Conservation (phyloP, 306 rosid species). For the Trifolium repens region DNA sequence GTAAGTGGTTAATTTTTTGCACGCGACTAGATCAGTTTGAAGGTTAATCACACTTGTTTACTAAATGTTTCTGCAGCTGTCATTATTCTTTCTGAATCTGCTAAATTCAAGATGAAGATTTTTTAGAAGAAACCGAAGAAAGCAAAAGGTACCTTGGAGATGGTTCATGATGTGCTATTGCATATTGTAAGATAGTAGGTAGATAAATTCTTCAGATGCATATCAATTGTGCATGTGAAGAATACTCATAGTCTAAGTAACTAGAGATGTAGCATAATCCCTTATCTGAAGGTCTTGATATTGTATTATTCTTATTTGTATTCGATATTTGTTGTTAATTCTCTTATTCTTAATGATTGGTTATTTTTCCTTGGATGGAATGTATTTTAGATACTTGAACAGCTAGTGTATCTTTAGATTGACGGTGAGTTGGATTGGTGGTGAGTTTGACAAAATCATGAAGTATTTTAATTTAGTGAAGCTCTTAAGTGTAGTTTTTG, state of each 20-base stretch:
- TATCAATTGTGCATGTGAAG: neutral
- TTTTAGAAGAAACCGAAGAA: neutral
- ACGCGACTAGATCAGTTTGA: neutral
- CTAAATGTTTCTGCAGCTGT: conserved; percentile 6
- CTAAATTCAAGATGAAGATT: conserved; percentile 9
- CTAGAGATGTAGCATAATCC: neutral
- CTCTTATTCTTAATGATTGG: neutral
- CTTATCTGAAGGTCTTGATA: neutral
- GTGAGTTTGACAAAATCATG: no score
- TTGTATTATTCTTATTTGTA: neutral
- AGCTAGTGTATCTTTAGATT: no score
- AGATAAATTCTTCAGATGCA: neutral
- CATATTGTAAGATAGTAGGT: neutral
- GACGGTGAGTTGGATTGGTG: no score
- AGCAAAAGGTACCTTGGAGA: neutral
- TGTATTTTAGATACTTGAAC: neutral
- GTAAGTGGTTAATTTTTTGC: neutral
- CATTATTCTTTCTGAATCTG: neutral
- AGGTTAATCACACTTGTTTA: conserved; percentile 9
- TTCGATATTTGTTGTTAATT: neutral
- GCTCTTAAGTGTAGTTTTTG: no score
- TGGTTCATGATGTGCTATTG: conserved; percentile 5
- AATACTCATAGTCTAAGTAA: neutral
- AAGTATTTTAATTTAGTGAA: no score
- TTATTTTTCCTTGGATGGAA: neutral